phyloP scores from a whole-genome alignment of 768 basidiomycete species.

The Lyophyllum shimeji region DNA sequence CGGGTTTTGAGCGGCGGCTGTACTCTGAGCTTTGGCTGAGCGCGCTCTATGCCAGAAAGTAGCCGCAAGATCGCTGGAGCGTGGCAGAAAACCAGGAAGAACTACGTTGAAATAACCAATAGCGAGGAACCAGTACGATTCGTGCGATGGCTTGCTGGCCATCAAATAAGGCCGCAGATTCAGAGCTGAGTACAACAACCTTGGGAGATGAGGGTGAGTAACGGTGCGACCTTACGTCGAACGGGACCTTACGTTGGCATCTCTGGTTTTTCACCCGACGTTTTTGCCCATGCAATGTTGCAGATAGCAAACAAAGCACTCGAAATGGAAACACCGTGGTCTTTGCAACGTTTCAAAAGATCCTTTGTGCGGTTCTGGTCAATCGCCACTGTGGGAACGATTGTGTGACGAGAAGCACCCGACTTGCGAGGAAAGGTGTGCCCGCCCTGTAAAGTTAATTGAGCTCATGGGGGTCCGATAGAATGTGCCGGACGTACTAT shows the following conservation, averaged over 20 bases:
- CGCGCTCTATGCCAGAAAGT: conserved; percentile 78
- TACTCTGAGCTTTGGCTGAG: conserved; percentile 66
- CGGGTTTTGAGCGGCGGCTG: conserved; percentile 58
- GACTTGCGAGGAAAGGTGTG: conserved; percentile 63
- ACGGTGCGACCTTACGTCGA: neutral
- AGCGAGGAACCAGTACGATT: conserved; percentile 82
- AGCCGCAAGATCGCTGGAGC: conserved; percentile 32
- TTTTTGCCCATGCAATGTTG: conserved; percentile 71
- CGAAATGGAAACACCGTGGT: conserved; percentile 70
- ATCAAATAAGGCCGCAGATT: conserved; percentile 68
- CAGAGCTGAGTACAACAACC: conserved; percentile 85
- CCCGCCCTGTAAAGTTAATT: conserved; percentile 52
- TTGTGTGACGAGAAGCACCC: conserved; percentile 49
- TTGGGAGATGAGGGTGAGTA: conserved; percentile 19
- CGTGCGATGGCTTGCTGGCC: conserved; percentile 40
- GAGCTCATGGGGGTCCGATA: conserved; percentile 1
- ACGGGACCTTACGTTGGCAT: conserved; percentile 47
- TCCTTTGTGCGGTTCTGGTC: conserved; percentile 52
- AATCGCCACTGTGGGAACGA: conserved; percentile 70
- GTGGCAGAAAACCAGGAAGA: conserved; percentile 71
- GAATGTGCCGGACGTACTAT: conserved; percentile 40
- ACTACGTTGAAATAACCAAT: conserved; percentile 82
- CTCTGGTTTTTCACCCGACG: conserved; percentile 40
- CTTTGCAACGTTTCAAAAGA: conserved; percentile 72
- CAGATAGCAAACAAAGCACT: conserved; percentile 74